Evolutionary conservation across 371 early-diverging fungal species (phyloP).

Genomic region (Mucor velutinosus): DNA sequence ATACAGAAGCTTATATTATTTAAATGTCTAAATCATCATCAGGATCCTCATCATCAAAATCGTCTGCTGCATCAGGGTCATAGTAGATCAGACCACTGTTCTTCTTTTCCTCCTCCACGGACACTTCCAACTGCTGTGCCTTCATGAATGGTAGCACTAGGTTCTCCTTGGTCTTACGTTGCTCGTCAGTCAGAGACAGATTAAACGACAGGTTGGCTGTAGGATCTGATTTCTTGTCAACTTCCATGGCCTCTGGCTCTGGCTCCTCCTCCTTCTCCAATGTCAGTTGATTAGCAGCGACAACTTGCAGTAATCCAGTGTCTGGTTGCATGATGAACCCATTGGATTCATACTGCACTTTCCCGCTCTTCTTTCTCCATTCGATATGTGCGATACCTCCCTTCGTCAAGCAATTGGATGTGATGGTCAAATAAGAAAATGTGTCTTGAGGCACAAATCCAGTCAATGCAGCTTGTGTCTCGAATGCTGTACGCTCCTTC

Average conservation of each 20-base stretch:
- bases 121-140: constrained; percentile 58
- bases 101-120: constrained; percentile 18
- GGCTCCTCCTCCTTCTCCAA: constrained; percentile 14
- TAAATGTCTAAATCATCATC: constrained; percentile 82
- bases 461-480: constrained; percentile 37
- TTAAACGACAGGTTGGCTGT: constrained; percentile 81
- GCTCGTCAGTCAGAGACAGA: constrained; percentile 81
- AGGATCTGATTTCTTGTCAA: constrained; percentile 27
- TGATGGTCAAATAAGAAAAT: constrained; percentile 43
- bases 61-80: constrained; percentile 75
- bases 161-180: constrained; percentile 73
- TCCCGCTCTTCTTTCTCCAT: constrained; percentile 53
- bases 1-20: neutral
- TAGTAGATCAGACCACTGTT: constrained; percentile 54
- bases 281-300: constrained; percentile 24
- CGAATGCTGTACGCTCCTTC: constrained; percentile 30
- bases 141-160: constrained; percentile 82
- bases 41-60: constrained; percentile 82
- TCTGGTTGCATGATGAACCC: constrained; percentile 17
- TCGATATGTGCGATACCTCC: constrained; percentile 42
- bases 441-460: constrained; percentile 45
- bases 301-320: constrained; percentile 19
- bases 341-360: constrained; percentile 42
- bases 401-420: constrained; percentile 29
- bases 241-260: constrained; percentile 11